Conservation (phyloP, 352 stramenopile species). For the Pythium coloratum region DNA sequence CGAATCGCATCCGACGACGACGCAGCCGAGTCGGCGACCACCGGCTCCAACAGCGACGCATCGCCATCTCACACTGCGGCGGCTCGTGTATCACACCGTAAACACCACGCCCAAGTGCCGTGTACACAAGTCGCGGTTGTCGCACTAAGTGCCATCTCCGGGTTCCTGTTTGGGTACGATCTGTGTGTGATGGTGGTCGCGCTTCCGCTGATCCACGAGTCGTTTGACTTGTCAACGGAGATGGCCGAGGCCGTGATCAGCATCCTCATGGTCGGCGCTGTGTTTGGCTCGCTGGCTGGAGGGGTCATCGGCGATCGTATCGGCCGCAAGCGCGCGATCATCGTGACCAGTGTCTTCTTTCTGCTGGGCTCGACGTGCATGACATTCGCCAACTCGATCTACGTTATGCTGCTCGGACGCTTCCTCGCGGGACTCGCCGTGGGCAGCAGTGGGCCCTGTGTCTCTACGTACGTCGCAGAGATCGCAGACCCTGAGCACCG, state of each 20-base stretch:
- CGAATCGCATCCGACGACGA: neutral
- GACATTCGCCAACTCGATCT: conserved; percentile 55
- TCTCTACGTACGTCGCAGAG: conserved; percentile 70
- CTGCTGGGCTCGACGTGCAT: conserved; percentile 62
- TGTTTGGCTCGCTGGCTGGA: conserved; percentile 58
- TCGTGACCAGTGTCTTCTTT: conserved; percentile 63
- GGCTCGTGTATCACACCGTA: neutral
- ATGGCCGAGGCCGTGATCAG: conserved; percentile 61
- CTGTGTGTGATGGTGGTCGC: conserved; percentile 77
- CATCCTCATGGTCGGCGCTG: conserved; percentile 65
- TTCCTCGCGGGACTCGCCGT: conserved; percentile 68
- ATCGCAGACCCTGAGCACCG: conserved; percentile 56
- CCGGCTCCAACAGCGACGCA: neutral
- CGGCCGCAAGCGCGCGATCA: conserved; percentile 61
- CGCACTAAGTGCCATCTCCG: conserved; percentile 62
- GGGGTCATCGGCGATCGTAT: conserved; percentile 60
- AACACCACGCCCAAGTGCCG: neutral
- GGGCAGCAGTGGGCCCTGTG: conserved; percentile 61
- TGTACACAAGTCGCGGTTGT: conserved; percentile 52
- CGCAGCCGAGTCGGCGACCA: neutral
- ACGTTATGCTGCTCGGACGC: conserved; percentile 53
- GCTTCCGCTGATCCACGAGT: conserved; percentile 60
- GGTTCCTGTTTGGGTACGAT: conserved; percentile 77
- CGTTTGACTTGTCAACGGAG: conserved; percentile 53
- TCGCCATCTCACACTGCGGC: neutral